phyloP scores from a whole-genome alignment of 164 flowering plant species.

The Stephania cephalantha region DNA sequence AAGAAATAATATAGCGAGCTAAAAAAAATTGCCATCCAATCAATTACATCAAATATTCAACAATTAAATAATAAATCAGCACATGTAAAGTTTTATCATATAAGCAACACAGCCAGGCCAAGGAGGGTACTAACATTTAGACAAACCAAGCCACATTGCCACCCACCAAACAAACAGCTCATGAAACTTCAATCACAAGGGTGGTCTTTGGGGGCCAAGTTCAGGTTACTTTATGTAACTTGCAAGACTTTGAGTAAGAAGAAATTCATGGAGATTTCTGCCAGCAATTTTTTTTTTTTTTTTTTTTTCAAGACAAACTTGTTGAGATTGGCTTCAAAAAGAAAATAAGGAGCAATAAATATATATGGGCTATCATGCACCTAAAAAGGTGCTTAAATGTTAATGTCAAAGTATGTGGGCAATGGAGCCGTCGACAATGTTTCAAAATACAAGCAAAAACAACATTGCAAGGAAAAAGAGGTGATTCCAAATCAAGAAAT shows the following conservation, averaged over 20 bases:
- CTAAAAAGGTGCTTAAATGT: neutral
- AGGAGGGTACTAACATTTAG: neutral
- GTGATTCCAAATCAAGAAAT: neutral
- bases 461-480: neutral
- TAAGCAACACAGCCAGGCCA: neutral
- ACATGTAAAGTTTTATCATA: neutral
- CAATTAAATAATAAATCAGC: neutral
- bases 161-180: neutral
- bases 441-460: slow-evolving; percentile 1
- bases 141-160: neutral
- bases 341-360: neutral
- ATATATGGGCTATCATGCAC: neutral
- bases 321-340: neutral
- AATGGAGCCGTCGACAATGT: neutral
- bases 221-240: neutral
- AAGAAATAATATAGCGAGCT: neutral
- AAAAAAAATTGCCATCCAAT: neutral
- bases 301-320: neutral
- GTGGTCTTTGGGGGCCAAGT: neutral
- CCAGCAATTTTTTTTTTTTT: neutral
- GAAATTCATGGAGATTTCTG: neutral
- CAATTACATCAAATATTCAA: neutral
- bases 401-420: neutral
- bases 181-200: neutral
- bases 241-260: neutral